Evolutionary conservation across 225 moss, liverwort and hornwort species (phyloP), one percentile per base, ranked within the genome.

Genomic region (Bryoerythrophyllum caledonicum): DNA sequence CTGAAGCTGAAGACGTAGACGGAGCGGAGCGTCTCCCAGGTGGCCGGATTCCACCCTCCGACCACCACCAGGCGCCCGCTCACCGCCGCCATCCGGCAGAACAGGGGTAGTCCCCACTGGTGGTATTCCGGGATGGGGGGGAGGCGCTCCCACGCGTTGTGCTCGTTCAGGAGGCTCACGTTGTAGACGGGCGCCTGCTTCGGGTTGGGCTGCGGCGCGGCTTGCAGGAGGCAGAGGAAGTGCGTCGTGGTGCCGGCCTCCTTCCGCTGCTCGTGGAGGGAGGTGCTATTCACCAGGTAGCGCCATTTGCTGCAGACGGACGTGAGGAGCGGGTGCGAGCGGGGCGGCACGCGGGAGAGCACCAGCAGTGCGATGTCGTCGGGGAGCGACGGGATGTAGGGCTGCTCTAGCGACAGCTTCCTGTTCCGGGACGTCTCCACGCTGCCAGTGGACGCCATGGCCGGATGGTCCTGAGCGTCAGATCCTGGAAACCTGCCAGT

Each of bases 1-100:
- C 75, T 82, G 76, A 93, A 91, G 71, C 79, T 82, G 75, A 72
- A 93, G 2, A 89, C 58, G 67, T 81, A 84, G 2, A 93, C 85
- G n/a, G 58, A 78, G 4, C 79, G 71, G 21, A 91, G 72, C 1
- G 90, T 85, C 65, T 91, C 91, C 80, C 82, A 90, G 16, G 93
- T 79, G 21, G 79, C 65, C 3, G 91, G 93, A 43, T 93, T 76
- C 93, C 90, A 93, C 0, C 89, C 93, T 6, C 93, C 93, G 5
- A 93, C 60, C 8, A 93, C 75, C 40, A 87, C 76, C 16, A 93
- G 84, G 71, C 76, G 83, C 26, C 81, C 89, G 19, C 75, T 55
- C 35, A 82, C 34, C 6, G 83, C 82, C 21, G 88, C 85, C 23
- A 64, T 64, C 8, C 76, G 70, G 78, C 87, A 87, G 79, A 89